These are phyloP conservation scores for Rhododendron mucronatum DNA, from an alignment of 148 eudicot species.

Conservation along the genomic window DNA sequence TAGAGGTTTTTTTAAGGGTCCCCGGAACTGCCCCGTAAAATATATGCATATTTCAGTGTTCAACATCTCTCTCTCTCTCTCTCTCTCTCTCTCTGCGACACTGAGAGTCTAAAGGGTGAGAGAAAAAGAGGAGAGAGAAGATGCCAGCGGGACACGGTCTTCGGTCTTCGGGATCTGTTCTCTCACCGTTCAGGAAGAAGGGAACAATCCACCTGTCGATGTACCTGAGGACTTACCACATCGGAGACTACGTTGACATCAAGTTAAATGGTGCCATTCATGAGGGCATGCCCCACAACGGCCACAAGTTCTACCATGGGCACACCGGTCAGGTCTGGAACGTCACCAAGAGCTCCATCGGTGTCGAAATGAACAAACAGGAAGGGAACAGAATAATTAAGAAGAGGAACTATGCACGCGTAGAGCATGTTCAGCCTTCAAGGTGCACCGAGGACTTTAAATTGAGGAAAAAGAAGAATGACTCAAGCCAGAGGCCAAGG, in stretches of 20 bases:
- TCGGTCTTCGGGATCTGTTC: constrained; percentile 23
- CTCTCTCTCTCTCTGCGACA: background rate
- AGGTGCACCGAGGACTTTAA: constrained; percentile 28
- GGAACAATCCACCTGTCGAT: constrained; percentile 29
- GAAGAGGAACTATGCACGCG: constrained; percentile 31
- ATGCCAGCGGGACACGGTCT: constrained; percentile 41
- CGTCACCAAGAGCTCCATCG: constrained; percentile 38
- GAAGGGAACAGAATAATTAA: constrained; percentile 27
- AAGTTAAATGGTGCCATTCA: constrained; percentile 35
- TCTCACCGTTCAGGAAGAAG: constrained; percentile 32
- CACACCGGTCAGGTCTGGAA: constrained; percentile 43
- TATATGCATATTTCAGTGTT: too few relatives aligned
- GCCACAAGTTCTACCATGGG: constrained; percentile 42
- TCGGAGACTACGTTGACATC: constrained; percentile 34
- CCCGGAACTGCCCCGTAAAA: too few relatives aligned
- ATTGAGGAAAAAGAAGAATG: constrained; percentile 25
- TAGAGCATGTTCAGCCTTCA: constrained; percentile 33
- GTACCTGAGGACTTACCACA: constrained; percentile 26
- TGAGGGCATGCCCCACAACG: constrained; percentile 42
- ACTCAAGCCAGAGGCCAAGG: constrained; percentile 35
- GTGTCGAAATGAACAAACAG: constrained; percentile 31
- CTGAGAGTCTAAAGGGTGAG: background rate
- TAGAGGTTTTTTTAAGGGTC: too few relatives aligned
- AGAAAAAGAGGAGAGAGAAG: background rate
- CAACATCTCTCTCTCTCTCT: background rate